Percentiles rank a stretch among this genome's conserved stretches.
Evolutionary conservation across 2,329 filamentous ascomycete species (phyloP).

Genomic region (Coniochaeta ligniaria): DNA sequence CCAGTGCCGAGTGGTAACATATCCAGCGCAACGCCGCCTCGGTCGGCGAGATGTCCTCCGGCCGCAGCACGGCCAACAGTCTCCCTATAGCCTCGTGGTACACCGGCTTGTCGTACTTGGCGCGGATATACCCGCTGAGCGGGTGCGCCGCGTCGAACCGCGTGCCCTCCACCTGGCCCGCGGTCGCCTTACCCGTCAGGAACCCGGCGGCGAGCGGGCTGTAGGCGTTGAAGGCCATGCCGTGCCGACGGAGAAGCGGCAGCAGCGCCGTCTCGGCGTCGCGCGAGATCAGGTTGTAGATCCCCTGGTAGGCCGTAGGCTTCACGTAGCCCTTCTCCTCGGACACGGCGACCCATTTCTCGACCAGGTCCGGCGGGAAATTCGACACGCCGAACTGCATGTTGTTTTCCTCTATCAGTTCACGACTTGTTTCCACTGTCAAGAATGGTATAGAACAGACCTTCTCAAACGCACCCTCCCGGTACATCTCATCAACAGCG

Average conservation of each 20-base stretch:
- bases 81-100: neutral
- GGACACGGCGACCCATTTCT: slow-evolving; percentile 6
- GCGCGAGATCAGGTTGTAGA: slow-evolving; percentile 9
- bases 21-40: slow-evolving; percentile 9
- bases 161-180: slow-evolving; percentile 9
- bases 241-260: slow-evolving; percentile 5
- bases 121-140: slow-evolving; percentile 3
- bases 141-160: slow-evolving; percentile 10
- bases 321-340: slow-evolving; percentile 8
- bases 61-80: slow-evolving; percentile 6
- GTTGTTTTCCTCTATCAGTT: neutral
- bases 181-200: slow-evolving; percentile 10
- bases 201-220: slow-evolving; percentile 12
- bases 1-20: slow-evolving; percentile 2
- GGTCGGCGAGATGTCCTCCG: slow-evolving; percentile 7
- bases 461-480: neutral
- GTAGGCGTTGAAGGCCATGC: slow-evolving; percentile 7
- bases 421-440: too few species aligned
- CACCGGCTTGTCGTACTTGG: too few species aligned
- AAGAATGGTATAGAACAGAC: too few species aligned
- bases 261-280: slow-evolving; percentile 5
- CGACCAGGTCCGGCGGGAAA: neutral
- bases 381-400: neutral
- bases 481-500: neutral
- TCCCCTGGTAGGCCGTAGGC: slow-evolving; percentile 9